Base-by-base conservation (phyloP, 1,284 basidiomycete species). In the Naganishia liquefaciens region DNA sequence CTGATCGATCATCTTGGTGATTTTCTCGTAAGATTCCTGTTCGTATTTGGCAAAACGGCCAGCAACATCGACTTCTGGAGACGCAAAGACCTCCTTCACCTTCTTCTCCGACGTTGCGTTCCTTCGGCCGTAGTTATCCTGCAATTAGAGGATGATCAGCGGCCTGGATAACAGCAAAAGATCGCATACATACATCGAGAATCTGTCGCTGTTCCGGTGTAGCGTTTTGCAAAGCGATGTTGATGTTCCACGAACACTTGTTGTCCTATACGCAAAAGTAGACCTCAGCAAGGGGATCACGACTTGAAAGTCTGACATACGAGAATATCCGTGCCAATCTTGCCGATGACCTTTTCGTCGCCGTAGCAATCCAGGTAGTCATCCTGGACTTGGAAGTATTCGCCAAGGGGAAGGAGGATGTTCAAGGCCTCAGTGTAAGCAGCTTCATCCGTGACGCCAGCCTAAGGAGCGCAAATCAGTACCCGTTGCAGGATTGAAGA, bases 321-420 rank as follows among this genome's bases (percentile, higher is more conserved):
- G 65, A 96, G 80, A 74, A 99, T 99, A 79, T 99, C 96, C 23
- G 95, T 98, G 37, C 95, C 96, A 70, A 98, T 86, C 82, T 99
- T 99, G 69, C 95, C 96, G 63, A 98, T 90, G 71, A 90, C 85
- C 80, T 94, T 92, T 0, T 93, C 91, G 2, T 90, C 86, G 13
- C 89, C 93, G 58, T 89, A 89, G 76, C 88, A 96, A 80, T 99
- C 95, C 70, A 99, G 86, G 81, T 89, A 98, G 80, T 99, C 96
- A 79, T 99, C 95, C 80, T 99, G 95, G 55, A 96, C 86, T 81
- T 99, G 95, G 87, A 98, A 99, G 81, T 98, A 99, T 80, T 96
- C 93, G 66, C 96, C 95, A 68, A 98, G 85, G 10, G 91, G 92
- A 62, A 99, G 81, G 54, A 98, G 86, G 75, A 99, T 95, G 55